Evolutionary conservation across 2,329 filamentous ascomycete genomes (phyloP).

Genomic region (Nigrospora sphaerica): DNA sequence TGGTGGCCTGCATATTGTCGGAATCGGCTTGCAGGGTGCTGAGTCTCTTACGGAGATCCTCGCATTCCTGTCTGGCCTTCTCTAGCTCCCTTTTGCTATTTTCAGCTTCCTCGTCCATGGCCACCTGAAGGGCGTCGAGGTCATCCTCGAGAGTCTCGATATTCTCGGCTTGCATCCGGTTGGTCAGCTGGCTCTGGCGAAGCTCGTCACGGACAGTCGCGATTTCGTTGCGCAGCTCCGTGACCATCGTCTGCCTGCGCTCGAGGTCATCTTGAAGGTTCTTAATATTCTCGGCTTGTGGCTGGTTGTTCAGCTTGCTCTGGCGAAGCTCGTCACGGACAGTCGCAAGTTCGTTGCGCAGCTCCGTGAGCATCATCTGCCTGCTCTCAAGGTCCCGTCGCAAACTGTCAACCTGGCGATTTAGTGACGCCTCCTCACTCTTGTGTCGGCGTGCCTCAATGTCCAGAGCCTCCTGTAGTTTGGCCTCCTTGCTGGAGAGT

Average conservation of each 20-base stretch:
- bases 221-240: conserved; percentile 59
- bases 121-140: conserved; percentile 63
- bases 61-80: conserved; percentile 36
- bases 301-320: conserved; percentile 54
- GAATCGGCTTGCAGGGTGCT: conserved; percentile 13
- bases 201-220: conserved; percentile 62
- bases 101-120: conserved; percentile 58
- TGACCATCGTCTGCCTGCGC: too few species aligned
- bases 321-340: conserved; percentile 66
- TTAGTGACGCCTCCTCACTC: conserved; percentile 63
- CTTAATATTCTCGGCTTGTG: conserved; percentile 58
- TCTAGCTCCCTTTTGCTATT: conserved; percentile 42
- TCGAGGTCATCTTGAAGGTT: conserved; percentile 71
- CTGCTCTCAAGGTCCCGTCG: conserved; percentile 64
- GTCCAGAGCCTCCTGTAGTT: conserved; percentile 59
- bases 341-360: conserved; percentile 58
- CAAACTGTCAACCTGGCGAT: conserved; percentile 67
- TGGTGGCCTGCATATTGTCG: not conserved
- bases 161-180: conserved; percentile 56
- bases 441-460: conserved; percentile 66
- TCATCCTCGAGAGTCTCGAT: conserved; percentile 66
- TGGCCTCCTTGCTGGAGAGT: conserved; percentile 60
- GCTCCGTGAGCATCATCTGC: conserved; percentile 49
- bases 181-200: conserved; percentile 58
- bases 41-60: conserved; percentile 28